Base-by-base conservation (phyloP, 2,329 filamentous ascomycete species). In the Macrophomina tecta region DNA sequence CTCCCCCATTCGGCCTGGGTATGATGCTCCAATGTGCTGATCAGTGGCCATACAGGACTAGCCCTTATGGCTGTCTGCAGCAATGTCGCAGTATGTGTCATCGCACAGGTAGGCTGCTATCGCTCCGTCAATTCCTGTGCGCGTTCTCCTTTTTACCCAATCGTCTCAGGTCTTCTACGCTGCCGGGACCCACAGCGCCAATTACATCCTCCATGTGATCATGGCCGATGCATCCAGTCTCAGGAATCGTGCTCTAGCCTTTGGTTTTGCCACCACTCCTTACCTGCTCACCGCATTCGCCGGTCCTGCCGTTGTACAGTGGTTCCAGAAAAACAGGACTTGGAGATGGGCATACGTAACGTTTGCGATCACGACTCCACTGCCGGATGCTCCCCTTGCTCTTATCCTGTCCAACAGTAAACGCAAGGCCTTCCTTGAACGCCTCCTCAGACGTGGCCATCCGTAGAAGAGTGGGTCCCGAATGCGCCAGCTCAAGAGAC, bases 341-440 rank as follows among this genome's bases (percentile, higher is more conserved):
- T 91, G 87, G 85, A 84, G 87, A 45, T 92, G 89, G 90, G 89
- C 83, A 1, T 91, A 89, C 72, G 90, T 89, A 48, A 82, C 84
- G 69, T 91, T 90, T 76, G 82, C 86, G 49, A 88, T 92, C 70
- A 82, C 91, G 67, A 81, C 87, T 5, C 89, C 89, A 1, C 76
- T 84, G 48, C 82, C 89, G 53, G 85, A 85, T 30, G 68, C 88
- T 16, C 64, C 64, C 28, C 45, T 66, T 4, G 49, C 32, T n/a
- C 34, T 36, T 42, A 16, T 34, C 14, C 64, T 66, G 9, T 38
- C 8, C 18, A 28, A 11, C 34, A 61, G 51, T 42, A 34, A 38
- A 28, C 23, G 30, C 18, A 56, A 66, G 38, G 61, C 51, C 3
- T 80, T 80, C 68, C 82, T 82, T 64, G 72, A 78, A 11, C 88